Percentiles rank a stretch among this genome's conserved stretches.
Evolutionary conservation across 2,329 filamentous ascomycete genomes (phyloP).

Genomic region (Colletotrichum orbiculare): DNA sequence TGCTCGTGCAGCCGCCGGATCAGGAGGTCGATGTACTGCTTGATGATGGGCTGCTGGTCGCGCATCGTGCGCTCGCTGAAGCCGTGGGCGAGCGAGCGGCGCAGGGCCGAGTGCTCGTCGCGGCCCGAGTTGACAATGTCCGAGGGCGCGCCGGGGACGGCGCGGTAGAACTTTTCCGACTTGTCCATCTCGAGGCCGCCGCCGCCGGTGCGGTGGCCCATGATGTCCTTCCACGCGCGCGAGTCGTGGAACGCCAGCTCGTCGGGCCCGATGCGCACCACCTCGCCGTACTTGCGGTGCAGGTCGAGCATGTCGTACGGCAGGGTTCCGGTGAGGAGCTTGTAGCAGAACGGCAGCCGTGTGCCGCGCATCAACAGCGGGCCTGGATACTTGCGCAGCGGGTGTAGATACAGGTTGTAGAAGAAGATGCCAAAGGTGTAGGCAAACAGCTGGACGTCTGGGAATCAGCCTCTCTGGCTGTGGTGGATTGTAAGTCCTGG

Average conservation of each 20-base stretch:
- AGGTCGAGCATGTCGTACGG: slow-evolving; percentile 45
- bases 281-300: slow-evolving; percentile 54
- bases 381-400: slow-evolving; percentile 45
- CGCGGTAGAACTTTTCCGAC: slow-evolving; percentile 25
- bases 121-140: slow-evolving; percentile 37
- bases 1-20: slow-evolving; percentile 50
- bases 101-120: slow-evolving; percentile 33
- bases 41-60: slow-evolving; percentile 44
- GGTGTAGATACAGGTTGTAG: slow-evolving; percentile 46
- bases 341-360: slow-evolving; percentile 20
- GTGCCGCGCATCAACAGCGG: slow-evolving; percentile 37
- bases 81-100: slow-evolving; percentile 38
- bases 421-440: slow-evolving; percentile 29
- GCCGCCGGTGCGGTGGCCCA: slow-evolving; percentile 42
- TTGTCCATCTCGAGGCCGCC: slow-evolving; percentile 34
- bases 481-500: neutral
- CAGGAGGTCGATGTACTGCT: slow-evolving; percentile 52
- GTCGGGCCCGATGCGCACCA: slow-evolving; percentile 59
- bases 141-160: neutral
- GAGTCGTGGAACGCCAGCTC: slow-evolving; percentile 57
- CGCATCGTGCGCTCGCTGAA: slow-evolving; percentile 42
- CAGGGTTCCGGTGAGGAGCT: slow-evolving; percentile 39
- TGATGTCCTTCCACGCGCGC: slow-evolving; percentile 54
- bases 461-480: slow-evolving; percentile 2
- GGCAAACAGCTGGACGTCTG: neutral